Evolutionary conservation across 2,329 filamentous ascomycete genomes (phyloP).

Genomic region (Talaromyces rugulosus): DNA sequence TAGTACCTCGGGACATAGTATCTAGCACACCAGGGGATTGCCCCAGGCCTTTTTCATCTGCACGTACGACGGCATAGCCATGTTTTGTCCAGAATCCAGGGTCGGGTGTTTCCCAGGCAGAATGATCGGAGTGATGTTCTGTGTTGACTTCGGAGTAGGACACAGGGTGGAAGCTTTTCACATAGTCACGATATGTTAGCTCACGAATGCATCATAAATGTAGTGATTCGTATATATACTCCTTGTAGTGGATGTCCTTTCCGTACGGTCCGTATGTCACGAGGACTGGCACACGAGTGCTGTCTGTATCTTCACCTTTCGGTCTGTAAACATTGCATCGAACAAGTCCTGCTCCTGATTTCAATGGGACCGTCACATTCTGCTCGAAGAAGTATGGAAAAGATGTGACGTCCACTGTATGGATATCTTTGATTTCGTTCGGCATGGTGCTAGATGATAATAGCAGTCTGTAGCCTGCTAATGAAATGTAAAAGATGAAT

Average conservation of each 20-base stretch:
- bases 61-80: constrained; percentile 54
- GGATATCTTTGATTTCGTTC: constrained; percentile 25
- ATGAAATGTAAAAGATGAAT: neutral
- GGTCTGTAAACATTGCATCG: constrained; percentile 51
- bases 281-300: constrained; percentile 49
- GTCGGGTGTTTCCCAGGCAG: constrained; percentile 58
- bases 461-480: neutral
- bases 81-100: constrained; percentile 54
- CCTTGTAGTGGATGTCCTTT: constrained; percentile 64
- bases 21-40: constrained; percentile 51
- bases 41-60: constrained; percentile 50
- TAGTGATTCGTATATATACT: constrained; percentile 5
- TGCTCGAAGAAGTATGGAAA: constrained; percentile 48
- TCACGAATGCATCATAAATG: neutral
- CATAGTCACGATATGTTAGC: constrained; percentile 19
- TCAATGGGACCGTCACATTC: constrained; percentile 43
- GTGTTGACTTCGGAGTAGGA: constrained; percentile 53
- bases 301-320: constrained; percentile 22
- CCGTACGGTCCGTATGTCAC: constrained; percentile 71
- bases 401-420: constrained; percentile 29
- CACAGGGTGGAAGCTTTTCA: constrained; percentile 45
- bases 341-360: constrained; percentile 31
- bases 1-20: constrained; percentile 51
- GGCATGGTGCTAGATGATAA: constrained; percentile 2
- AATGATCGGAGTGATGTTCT: constrained; percentile 51